phyloP scores from a whole-genome alignment of 306 rosid species.

The Hylodesmum podocarpum region DNA sequence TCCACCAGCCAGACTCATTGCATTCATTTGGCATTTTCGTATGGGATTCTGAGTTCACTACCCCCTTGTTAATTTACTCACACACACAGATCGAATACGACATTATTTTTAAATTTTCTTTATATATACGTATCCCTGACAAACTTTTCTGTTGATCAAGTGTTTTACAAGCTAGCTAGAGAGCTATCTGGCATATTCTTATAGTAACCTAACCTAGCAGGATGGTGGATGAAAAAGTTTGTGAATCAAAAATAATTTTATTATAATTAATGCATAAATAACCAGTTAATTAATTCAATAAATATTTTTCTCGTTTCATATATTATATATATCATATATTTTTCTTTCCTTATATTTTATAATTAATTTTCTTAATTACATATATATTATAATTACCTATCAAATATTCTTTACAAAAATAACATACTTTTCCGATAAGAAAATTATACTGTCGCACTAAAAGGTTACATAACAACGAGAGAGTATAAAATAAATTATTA shows the following conservation, averaged over 20 bases:
- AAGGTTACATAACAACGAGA: background rate
- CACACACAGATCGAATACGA: too few species aligned
- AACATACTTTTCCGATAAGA: background rate
- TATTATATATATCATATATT: too few species aligned
- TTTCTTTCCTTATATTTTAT: too few species aligned
- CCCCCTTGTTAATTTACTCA: too few species aligned
- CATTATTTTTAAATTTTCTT: too few species aligned
- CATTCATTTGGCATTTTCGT: background rate
- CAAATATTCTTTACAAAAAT: too few species aligned
- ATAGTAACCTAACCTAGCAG: constrained; percentile 9
- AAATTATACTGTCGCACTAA: background rate
- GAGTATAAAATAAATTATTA: background rate
- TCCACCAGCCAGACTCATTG: background rate
- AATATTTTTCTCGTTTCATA: too few species aligned
- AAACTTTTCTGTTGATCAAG: background rate
- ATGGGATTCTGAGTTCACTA: background rate
- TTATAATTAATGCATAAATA: too few species aligned
- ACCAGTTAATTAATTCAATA: too few species aligned
- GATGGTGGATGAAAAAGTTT: background rate
- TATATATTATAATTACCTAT: too few species aligned
- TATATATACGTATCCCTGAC: background rate
- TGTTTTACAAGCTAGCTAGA: background rate
- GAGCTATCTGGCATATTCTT: constrained; percentile 21
- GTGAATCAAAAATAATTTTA: background rate
- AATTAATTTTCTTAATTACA: too few species aligned